Conservation (phyloP, 164 flowering plant genomes). For the Tinospora cordifolia region DNA sequence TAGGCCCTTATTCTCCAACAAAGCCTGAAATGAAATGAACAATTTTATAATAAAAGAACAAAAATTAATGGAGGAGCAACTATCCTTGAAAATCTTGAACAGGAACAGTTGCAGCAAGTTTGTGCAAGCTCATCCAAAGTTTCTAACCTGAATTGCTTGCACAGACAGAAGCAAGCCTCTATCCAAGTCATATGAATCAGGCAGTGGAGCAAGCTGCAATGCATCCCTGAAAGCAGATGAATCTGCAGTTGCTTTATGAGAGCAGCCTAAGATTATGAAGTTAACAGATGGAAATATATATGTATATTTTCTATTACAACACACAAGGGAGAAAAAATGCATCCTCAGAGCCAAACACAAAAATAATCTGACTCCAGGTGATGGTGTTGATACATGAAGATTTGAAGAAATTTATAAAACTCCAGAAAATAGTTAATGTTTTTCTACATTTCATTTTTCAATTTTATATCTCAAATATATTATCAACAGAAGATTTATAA, state of each 20-base stretch:
- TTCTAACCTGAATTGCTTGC: conserved; percentile 86
- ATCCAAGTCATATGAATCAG: conserved; percentile 91
- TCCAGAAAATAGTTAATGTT: background rate
- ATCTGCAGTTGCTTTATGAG: conserved; percentile 84
- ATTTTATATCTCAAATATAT: background rate
- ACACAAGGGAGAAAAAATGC: conserved; percentile 2
- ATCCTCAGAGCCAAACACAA: background rate
- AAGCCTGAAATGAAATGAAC: conserved; percentile 53
- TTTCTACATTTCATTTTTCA: background rate
- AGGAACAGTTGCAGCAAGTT: background rate
- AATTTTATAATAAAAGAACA: too few relatives aligned
- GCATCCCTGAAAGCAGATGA: conserved; percentile 75
- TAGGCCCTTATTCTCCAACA: conserved; percentile 87
- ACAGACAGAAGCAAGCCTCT: conserved; percentile 95
- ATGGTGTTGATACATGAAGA: background rate
- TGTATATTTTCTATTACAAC: background rate
- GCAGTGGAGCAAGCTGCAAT: conserved; percentile 87
- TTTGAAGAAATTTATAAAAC: background rate
- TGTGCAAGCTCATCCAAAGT: conserved; percentile 2
- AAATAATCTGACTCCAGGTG: background rate
- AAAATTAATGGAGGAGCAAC: background rate
- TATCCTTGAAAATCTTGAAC: conserved; percentile 3
- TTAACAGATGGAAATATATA: background rate
- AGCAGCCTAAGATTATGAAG: conserved; percentile 31
- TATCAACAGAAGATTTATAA: background rate